A percentile compares a stretch with the other conserved stretches of the same genome.
Evolutionary conservation across 164 flowering plant genomes (phyloP).

Genomic region (Akebia trifoliata): DNA sequence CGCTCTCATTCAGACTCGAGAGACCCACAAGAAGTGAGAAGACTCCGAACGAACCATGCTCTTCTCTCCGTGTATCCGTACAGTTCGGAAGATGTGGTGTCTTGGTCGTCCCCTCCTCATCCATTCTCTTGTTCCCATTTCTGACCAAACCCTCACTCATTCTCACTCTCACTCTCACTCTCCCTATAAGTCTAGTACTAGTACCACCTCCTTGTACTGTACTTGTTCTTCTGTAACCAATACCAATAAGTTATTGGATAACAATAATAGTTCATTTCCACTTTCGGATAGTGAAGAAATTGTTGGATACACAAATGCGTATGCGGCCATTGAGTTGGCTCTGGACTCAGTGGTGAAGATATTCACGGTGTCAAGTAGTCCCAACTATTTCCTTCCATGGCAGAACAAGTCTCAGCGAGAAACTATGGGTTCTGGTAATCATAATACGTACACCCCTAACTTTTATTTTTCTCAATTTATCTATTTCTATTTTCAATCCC

Average conservation of each 20-base stretch:
- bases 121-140: not conserved
- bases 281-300: not conserved
- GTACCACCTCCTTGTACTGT: not conserved
- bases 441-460: not conserved
- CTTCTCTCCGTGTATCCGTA: too few species aligned
- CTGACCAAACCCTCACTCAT: not conserved
- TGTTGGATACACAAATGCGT: slow-evolving; percentile 27
- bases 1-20: too few species aligned
- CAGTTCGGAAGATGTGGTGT: too few species aligned
- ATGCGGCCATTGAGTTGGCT: slow-evolving; percentile 63
- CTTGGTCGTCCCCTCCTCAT: not conserved
- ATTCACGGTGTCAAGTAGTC: slow-evolving; percentile 82
- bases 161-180: not conserved
- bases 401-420: slow-evolving; percentile 95
- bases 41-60: too few species aligned
- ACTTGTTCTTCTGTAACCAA: slow-evolving; percentile 3
- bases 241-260: not conserved
- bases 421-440: slow-evolving; percentile 76
- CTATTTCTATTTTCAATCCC: not conserved
- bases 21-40: too few species aligned
- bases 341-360: slow-evolving; percentile 91
- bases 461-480: not conserved
- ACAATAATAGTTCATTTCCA: not conserved
- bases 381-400: slow-evolving; percentile 90
- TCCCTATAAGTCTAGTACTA: not conserved